Evolutionary conservation across 2,329 filamentous ascomycete species (phyloP).

Genomic region (Aspergillus awamori): DNA sequence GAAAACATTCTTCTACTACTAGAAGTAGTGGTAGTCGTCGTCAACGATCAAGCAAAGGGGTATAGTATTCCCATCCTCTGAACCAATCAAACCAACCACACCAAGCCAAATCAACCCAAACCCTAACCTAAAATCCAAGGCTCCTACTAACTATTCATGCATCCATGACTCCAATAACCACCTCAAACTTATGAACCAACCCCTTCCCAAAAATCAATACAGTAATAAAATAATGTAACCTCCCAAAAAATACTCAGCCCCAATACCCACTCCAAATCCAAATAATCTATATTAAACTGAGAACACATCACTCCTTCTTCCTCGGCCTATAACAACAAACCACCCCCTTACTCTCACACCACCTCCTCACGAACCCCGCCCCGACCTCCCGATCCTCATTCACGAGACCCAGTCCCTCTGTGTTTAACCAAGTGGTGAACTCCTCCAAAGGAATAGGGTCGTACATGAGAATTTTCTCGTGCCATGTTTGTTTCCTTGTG

Average conservation of each 20-base stretch:
- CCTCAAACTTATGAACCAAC: not conserved
- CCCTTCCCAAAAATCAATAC: conserved; percentile 1
- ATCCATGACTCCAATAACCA: not conserved
- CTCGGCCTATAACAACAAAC: conserved; percentile 67
- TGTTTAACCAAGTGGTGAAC: conserved; percentile 79
- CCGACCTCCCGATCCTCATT: conserved; percentile 68
- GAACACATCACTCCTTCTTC: not conserved
- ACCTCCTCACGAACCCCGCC: conserved; percentile 72
- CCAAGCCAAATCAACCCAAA: too few species aligned
- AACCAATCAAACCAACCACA: too few species aligned
- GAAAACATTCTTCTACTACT: too few species aligned
- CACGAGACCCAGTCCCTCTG: conserved; percentile 63
- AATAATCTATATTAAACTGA: too few species aligned
- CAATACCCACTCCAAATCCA: too few species aligned
- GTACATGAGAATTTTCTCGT: conserved; percentile 92
- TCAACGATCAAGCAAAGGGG: too few species aligned
- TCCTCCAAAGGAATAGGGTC: conserved; percentile 90
- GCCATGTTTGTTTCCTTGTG: conserved; percentile 61
- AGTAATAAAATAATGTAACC: not conserved
- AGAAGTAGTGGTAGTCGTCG: too few species aligned
- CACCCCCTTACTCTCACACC: conserved; percentile 86
- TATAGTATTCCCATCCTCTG: too few species aligned
- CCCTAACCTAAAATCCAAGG: not conserved
- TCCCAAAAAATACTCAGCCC: not conserved
- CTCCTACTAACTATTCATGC: not conserved